Percentiles rank a stretch among this genome's conserved stretches.
These are phyloP conservation scores for Rhizophagus clarus DNA, from an alignment of 192 early-diverging fungal species.

Conservation along the genomic window DNA sequence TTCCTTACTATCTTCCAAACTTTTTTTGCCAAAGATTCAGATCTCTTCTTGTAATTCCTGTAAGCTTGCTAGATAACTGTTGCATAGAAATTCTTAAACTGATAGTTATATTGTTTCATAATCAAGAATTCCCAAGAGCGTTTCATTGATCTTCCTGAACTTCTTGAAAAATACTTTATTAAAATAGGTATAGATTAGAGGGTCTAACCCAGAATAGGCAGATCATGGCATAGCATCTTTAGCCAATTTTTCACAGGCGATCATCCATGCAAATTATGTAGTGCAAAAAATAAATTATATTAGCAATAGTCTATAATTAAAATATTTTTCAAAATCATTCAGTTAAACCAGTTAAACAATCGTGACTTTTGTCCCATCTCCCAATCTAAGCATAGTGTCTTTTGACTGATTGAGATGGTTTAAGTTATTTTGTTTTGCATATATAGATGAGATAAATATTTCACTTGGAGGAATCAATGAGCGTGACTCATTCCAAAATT, in stretches of 20 bases:
- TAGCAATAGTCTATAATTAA: background rate
- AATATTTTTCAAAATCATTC: background rate
- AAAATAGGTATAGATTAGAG: background rate
- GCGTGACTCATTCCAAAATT: background rate
- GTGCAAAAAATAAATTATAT: background rate
- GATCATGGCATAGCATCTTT: background rate
- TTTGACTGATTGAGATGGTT: background rate
- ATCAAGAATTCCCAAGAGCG: too few relatives aligned
- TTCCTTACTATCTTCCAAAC: too few relatives aligned
- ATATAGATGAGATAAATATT: background rate
- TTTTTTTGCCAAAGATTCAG: too few relatives aligned
- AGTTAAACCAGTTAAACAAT: background rate
- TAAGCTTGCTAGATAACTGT: too few relatives aligned
- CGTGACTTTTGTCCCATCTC: background rate
- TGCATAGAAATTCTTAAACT: too few relatives aligned
- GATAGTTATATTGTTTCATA: too few relatives aligned
- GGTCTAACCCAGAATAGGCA: conserved; percentile 4
- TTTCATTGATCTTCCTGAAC: too few relatives aligned
- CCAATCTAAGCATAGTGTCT: background rate
- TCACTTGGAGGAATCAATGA: too few relatives aligned
- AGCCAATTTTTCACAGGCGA: background rate
- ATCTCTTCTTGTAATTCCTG: too few relatives aligned
- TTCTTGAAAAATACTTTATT: background rate
- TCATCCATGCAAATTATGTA: conserved; percentile 3
- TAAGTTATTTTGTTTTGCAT: conserved; percentile 4